These are phyloP conservation scores for Raddia guianensis DNA, from an alignment of 176 grass and related monocot genomes.

Conservation along the genomic window DNA sequence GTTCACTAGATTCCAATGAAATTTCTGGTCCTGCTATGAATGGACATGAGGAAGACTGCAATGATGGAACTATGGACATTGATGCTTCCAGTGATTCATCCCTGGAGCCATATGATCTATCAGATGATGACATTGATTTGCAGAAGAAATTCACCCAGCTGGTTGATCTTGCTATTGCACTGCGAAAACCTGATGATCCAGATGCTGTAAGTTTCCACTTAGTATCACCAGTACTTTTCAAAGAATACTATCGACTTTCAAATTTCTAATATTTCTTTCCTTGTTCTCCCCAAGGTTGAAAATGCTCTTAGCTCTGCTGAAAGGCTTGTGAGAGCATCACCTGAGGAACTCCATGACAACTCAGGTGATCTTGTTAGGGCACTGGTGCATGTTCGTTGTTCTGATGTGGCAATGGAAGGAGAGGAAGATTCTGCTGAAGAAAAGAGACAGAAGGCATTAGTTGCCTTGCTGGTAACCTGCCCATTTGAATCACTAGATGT, in stretches of 20 bases:
- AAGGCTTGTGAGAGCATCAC: conserved; percentile 86
- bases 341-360: conserved; percentile 74
- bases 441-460: conserved; percentile 84
- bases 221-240: conserved; percentile 19
- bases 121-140: conserved; percentile 81
- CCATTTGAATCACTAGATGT: conserved; percentile 85
- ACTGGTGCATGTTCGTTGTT: conserved; percentile 85
- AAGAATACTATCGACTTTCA: conserved; percentile 8
- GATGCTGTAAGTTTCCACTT: conserved; percentile 76
- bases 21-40: conserved; percentile 40
- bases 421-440: conserved; percentile 94
- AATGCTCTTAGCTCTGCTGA: conserved; percentile 71
- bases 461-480: conserved; percentile 77
- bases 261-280: conserved; percentile 26
- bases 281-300: conserved; percentile 72
- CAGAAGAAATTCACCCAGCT: conserved; percentile 77
- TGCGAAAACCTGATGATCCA: conserved; percentile 88
- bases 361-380: conserved; percentile 86
- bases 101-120: conserved; percentile 92
- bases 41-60: conserved; percentile 45
- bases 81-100: conserved; percentile 82
- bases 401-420: conserved; percentile 77
- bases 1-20: conserved; percentile 56
- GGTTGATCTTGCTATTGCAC: conserved; percentile 66
- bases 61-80: conserved; percentile 46